phyloP scores from a whole-genome alignment of 164 flowering plant species.

The Liriodendron chinense region DNA sequence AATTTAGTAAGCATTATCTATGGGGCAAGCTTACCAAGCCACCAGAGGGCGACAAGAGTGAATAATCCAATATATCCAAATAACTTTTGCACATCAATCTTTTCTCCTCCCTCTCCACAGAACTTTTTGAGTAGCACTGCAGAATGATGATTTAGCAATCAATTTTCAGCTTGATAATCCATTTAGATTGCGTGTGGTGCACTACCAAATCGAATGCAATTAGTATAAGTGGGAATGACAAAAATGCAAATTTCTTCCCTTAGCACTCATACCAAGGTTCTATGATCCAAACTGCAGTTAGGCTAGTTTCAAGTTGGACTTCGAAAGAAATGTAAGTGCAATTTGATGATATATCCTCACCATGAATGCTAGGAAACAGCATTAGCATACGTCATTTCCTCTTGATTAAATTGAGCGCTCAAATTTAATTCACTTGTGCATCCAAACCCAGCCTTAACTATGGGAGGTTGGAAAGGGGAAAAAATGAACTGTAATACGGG shows the following conservation, averaged over 20 bases:
- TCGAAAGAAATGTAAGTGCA: neutral
- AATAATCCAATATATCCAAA: constrained; percentile 96
- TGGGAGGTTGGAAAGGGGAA: neutral
- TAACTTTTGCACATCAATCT: constrained; percentile 85
- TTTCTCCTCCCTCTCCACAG: constrained; percentile 92
- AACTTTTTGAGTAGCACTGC: constrained; percentile 92
- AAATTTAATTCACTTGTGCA: neutral
- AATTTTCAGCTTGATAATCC: neutral
- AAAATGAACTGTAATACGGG: neutral
- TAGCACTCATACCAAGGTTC: neutral
- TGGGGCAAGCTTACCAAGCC: constrained; percentile 76
- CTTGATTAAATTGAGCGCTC: neutral
- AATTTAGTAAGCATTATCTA: neutral
- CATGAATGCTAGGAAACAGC: neutral
- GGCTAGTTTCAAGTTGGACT: neutral
- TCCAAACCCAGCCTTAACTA: neutral
- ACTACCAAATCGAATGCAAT: neutral
- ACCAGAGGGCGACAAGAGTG: constrained; percentile 92
- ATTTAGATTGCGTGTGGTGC: neutral
- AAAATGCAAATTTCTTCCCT: too few species aligned
- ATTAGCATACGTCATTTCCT: neutral
- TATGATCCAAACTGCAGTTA: neutral
- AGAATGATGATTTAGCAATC: constrained; percentile 6
- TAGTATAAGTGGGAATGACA: neutral
- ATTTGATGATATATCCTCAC: neutral